Percentiles rank a stretch among this genome's conserved stretches.
Evolutionary conservation across 148 eudicot species (phyloP).

Genomic region (Nyssa sinensis): DNA sequence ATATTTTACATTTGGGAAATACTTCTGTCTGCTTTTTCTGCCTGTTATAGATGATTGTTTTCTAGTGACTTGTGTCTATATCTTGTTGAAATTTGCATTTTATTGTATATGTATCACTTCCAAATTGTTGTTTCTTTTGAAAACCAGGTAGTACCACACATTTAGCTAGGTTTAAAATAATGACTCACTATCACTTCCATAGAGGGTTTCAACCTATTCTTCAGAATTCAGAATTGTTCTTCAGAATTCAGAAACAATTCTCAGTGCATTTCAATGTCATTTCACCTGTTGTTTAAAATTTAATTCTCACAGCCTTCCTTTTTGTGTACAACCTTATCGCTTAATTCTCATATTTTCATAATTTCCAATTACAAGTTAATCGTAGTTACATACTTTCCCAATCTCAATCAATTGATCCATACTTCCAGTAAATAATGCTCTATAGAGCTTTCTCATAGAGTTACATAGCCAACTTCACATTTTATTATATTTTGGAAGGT

Average conservation of each 20-base stretch:
- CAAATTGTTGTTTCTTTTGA: neutral
- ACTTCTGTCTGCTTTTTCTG: neutral
- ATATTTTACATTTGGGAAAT: neutral
- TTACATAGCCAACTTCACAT: no score
- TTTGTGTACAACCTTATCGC: neutral
- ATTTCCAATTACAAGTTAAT: neutral
- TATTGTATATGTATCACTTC: neutral
- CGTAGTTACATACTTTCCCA: neutral
- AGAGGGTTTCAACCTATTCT: neutral
- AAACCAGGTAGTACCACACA: neutral
- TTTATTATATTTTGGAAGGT: neutral
- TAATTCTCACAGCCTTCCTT: neutral
- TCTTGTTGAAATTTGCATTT: neutral
- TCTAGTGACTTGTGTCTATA: neutral
- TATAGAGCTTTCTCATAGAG: no score
- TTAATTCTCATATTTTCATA: neutral
- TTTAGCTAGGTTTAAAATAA: neutral
- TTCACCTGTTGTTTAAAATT: neutral
- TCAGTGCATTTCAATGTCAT: neutral
- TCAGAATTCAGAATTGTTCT: no score
- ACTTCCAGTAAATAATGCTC: no score
- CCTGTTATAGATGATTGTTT: neutral
- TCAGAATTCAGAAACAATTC: neutral
- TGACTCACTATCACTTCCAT: neutral
- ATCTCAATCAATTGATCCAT: no score